Evolutionary conservation across 1,139 yeast genomes (phyloP).

Genomic region (Hansenula sp.): DNA sequence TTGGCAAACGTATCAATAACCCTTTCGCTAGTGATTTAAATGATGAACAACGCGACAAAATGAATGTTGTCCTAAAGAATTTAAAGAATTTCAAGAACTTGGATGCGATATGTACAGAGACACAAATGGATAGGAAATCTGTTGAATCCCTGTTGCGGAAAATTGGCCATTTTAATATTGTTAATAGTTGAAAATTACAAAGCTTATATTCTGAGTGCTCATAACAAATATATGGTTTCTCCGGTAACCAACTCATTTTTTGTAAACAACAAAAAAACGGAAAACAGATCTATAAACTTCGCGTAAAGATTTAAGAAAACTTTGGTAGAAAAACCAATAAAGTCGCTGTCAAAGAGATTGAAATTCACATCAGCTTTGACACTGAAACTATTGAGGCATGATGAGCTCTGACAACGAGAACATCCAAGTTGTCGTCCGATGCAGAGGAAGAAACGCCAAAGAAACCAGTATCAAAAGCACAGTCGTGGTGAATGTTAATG

Average conservation of each 20-base stretch:
- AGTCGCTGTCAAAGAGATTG: conserved; percentile 3
- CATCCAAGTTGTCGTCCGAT: conserved; percentile 83
- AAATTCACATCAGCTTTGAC: neutral
- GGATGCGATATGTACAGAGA: conserved; percentile 71
- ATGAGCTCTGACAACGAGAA: conserved; percentile 32
- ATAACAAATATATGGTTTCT: neutral
- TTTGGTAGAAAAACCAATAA: conserved; percentile 1
- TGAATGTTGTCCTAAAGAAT: conserved; percentile 33
- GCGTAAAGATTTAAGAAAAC: neutral
- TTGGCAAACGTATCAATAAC: conserved; percentile 7
- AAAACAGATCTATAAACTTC: neutral
- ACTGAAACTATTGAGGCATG: neutral
- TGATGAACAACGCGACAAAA: conserved; percentile 30
- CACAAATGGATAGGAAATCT: conserved; percentile 52
- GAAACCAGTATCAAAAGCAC: conserved; percentile 73
- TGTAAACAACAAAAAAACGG: conserved; percentile 5
- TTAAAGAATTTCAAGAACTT: conserved; percentile 58
- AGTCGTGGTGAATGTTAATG: conserved; percentile 63
- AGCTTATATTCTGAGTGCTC: neutral
- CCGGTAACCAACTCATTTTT: neutral
- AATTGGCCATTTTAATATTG: conserved; percentile 31
- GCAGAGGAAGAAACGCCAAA: conserved; percentile 74
- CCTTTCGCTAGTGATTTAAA: conserved; percentile 21
- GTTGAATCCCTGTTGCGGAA: conserved; percentile 46
- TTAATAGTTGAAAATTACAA: conserved; percentile 24